Base-by-base conservation (phyloP, 2,329 filamentous ascomycete genomes). In the Aspergillus caelatus region DNA sequence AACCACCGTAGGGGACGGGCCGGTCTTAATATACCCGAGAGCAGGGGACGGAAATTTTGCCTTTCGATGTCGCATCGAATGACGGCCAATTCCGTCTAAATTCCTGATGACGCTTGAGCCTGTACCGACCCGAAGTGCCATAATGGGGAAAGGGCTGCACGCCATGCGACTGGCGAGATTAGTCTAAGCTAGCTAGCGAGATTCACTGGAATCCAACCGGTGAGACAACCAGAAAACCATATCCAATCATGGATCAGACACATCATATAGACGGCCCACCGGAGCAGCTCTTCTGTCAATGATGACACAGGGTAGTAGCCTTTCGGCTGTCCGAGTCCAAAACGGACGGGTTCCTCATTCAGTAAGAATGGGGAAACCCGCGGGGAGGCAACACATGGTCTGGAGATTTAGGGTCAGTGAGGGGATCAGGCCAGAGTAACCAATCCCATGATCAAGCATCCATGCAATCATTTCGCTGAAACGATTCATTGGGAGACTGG, bases 1-100 rank as follows among this genome's bases (percentile, higher is more conserved):
- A 52, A 57, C 16, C n/a, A 57, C 58, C 16, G 52, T 9, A 30
- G 34, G 43, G 26, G 21, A 52, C 52, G 43, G 34, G 26, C 45
- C 62, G 52, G 57, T 54, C 30, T 43, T 28, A 63, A 61, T 57
- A 53, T 60, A 57, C 57, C 57, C 62, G 62, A 56, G 34, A 23
- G 28, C 19, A 32, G 52, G 58, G 28, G 58, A 48, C 12, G 28
- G 39, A 52, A 53, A 45, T 23, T 23, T 41, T 50, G 48, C 32
- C 41, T 52, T 39, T 26, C 28, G 4, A 30, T 23, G 21, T 48
- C 26, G 53, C 50, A 48, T 55, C 43, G 34, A 45, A 50, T 41
- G 55, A 50, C 52, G 21, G 52, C 32, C 52, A 55, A 26, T 21
- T 55, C 52, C 52, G 52, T 26, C 32, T 10, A 23, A 55, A 55